These are phyloP conservation scores for Stropharia rugosoannulata DNA, from an alignment of 768 basidiomycete species.

Conservation along the genomic window DNA sequence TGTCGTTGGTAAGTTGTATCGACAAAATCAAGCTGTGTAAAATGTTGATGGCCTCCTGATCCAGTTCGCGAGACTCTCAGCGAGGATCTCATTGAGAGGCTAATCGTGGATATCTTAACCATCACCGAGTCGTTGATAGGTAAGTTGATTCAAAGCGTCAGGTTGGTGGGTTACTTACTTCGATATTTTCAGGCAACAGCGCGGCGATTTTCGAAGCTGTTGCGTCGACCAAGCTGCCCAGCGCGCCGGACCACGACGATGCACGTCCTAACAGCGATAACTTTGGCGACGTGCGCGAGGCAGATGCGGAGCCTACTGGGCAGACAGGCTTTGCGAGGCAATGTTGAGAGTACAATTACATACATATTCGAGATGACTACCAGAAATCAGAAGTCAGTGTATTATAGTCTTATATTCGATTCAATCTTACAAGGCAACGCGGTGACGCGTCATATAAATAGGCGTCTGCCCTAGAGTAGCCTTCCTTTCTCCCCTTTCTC, in stretches of 20 bases:
- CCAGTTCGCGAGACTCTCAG: constrained; percentile 55
- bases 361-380: no score
- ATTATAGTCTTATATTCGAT: no score
- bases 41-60: constrained; percentile 9
- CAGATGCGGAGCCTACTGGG: constrained; percentile 16
- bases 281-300: constrained; percentile 30
- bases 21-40: constrained; percentile 25
- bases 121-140: constrained; percentile 46
- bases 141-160: constrained; percentile 16
- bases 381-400: no score
- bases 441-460: no score
- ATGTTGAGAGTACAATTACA: constrained; percentile 23
- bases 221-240: constrained; percentile 17
- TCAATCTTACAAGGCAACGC: no score
- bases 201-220: constrained; percentile 24
- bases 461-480: no score
- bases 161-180: constrained; percentile 34
- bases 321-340: constrained; percentile 39
- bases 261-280: constrained; percentile 40
- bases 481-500: no score
- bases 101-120: constrained; percentile 50
- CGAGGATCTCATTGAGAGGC: constrained; percentile 48
- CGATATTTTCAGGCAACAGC: constrained; percentile 14
- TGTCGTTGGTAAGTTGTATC: constrained; percentile 42
- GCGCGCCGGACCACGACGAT: constrained; percentile 39